Evolutionary conservation across 2,329 filamentous ascomycete species (phyloP), one percentile per base, ranked within the genome.

Genomic region (Fusarium sp.): DNA sequence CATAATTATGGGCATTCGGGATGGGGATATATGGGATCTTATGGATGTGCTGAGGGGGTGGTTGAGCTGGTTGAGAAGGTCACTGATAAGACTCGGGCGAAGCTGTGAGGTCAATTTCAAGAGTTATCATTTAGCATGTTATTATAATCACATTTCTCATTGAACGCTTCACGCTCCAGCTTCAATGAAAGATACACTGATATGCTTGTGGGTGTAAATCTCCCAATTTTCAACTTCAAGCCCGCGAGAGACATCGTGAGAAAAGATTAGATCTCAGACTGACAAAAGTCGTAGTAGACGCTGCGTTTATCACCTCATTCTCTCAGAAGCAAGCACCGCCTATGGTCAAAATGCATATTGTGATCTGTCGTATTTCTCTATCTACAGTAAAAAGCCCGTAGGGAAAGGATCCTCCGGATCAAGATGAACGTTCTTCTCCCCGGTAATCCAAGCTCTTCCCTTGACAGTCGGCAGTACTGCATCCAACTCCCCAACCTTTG

Each of bases 1-100:
- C 93, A 95, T 79, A 93, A 94, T 75, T 95, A 95, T 75, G 93
- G 93, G 1, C 92, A 95, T 80, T 91, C 90, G 1, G 93, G 93
- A 3, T 94, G 92, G 87, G 95, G 95, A 8, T 97, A 89, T 61
- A 88, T 90, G 78, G 87, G 86, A 0, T 89, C 85, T 28, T 95
- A 92, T 80, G 93, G 93, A 0, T 94, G 91, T 79, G 89, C 92
- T 0, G 85, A 91, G 77, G 85, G 87, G n/a, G 91, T 91, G 1
- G 87, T 92, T 3, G 87, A 89, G 79, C 81, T 95, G 79, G 91
- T 94, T 7, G 87, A 88, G 30, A 88, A 92, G 80, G 86, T 95
- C n/a, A 55, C 71, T 11, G 68, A 66, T 10, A 70, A 70, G 18
- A 62, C 63, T 36, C 77, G 78, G 64, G 71, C 79, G 2, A 79